phyloP scores from a whole-genome alignment of 768 basidiomycete species.

The Kondoa malvinella region DNA sequence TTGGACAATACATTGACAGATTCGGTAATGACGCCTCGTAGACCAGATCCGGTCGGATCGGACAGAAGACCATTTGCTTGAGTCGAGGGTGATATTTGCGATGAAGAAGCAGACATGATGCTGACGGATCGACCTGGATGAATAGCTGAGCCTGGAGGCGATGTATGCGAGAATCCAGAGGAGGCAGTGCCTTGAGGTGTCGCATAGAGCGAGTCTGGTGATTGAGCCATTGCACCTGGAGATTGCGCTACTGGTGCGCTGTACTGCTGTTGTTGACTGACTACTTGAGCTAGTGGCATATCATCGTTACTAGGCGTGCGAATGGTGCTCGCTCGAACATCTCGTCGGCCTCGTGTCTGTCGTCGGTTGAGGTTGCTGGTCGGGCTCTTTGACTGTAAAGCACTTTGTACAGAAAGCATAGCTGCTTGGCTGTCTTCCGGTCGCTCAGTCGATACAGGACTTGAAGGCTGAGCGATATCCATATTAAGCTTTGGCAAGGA shows the following conservation, averaged over 20 bases:
- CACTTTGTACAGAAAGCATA: slow-evolving; percentile 30
- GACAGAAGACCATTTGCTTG: slow-evolving; percentile 8
- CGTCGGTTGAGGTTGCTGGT: slow-evolving; percentile 16
- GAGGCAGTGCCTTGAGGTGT: not conserved
- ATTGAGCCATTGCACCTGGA: not conserved
- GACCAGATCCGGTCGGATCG: slow-evolving; percentile 27
- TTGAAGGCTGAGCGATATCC: slow-evolving; percentile 30
- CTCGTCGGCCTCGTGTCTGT: slow-evolving; percentile 32
- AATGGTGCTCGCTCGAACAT: slow-evolving; percentile 25
- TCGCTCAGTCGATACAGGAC: slow-evolving; percentile 30
- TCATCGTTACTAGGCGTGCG: slow-evolving; percentile 7
- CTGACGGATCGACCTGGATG: slow-evolving; percentile 19
- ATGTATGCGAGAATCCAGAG: not conserved
- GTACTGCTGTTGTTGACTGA: not conserved
- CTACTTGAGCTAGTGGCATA: slow-evolving; percentile 11
- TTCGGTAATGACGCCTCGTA: slow-evolving; percentile 33
- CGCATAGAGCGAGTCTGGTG: slow-evolving; percentile 8
- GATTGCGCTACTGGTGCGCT: not conserved
- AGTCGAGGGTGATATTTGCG: slow-evolving; percentile 15
- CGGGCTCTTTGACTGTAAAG: slow-evolving; percentile 27
- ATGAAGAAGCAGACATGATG: slow-evolving; percentile 18
- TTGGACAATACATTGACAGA: slow-evolving; percentile 34
- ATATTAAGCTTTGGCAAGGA: slow-evolving; percentile 17
- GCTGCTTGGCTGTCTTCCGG: slow-evolving; percentile 32
- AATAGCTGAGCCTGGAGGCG: not conserved